Base-by-base conservation (phyloP, 441 rosid species). In the Flueggea neowawraea region DNA sequence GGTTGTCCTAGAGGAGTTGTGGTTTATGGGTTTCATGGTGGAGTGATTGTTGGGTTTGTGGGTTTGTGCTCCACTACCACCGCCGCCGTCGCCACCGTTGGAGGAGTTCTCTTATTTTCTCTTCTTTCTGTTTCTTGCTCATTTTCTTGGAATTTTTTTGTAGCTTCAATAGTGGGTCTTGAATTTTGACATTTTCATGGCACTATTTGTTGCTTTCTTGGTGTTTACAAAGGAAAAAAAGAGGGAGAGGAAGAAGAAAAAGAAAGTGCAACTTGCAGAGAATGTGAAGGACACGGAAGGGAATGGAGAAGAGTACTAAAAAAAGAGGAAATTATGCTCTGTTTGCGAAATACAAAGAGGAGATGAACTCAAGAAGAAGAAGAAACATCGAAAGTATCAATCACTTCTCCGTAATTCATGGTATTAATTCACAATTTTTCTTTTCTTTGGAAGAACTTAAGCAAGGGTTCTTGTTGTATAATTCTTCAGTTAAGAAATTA, bases 211-310 rank as follows among this genome's bases (percentile, higher is more conserved):
- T 59, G 9, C 6, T 31, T 45, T 55, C 17, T 54, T 53, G 52
- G 45, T 47, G 5, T 62, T 12, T 44, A 54, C 56, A 82, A 90
- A 60, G 64, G 84, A 61, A 17, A 73, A 68, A 70, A 85, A 65
- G 72, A 78, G 45, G 59, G 67, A 72, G 64, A 73, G 72, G 58
- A 75, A 65, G 75, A 80, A 72, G 81, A 80, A 78, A 75, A 88
- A 85, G 80, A 86, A 72, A 56, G 92, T 89, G 41, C 70, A 77
- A 14, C 87, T 89, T 55, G 95, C 95, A 33, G 91, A 82, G 69
- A 81, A 68, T 73, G 96, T 89, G 68, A 84, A 87, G 81, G 87
- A 88, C 4, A 71, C 87, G 2, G 65, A 75, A 41, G 87, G 87
- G 4, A 80, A 83, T 65, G 94, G 96, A 32, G 69, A 80, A 17